Conservation (phyloP, 495 filamentous ascomycete genomes). For the Penicillium crystallinum region DNA sequence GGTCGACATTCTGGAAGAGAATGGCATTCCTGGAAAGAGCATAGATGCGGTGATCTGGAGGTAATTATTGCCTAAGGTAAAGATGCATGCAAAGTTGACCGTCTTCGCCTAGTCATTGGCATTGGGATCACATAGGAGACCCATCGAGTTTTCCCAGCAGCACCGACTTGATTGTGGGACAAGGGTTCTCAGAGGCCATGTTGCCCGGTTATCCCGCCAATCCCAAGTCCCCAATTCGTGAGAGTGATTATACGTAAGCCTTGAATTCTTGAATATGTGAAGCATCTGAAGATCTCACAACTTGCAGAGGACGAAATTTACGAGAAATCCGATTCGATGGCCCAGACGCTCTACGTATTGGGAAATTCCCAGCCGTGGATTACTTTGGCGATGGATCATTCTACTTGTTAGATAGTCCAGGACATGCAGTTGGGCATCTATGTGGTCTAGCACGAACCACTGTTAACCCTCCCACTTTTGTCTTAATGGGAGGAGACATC, state of each 20-base stretch:
- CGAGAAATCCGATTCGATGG: not conserved
- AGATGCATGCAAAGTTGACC: not conserved
- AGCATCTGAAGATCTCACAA: conserved; percentile 1
- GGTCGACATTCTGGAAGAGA: not conserved
- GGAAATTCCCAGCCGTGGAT: conserved; percentile 45
- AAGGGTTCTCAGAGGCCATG: conserved; percentile 37
- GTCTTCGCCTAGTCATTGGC: conserved; percentile 42
- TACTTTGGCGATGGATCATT: conserved; percentile 46
- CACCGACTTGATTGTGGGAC: conserved; percentile 48
- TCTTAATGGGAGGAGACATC: conserved; percentile 44
- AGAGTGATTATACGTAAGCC: conserved; percentile 39
- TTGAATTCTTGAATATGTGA: conserved; percentile 9
- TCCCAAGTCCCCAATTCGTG: conserved; percentile 32
- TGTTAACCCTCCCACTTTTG: conserved; percentile 32
- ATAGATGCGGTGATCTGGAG: conserved; percentile 2
- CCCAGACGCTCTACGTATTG: conserved; percentile 16
- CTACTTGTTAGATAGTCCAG: conserved; percentile 43
- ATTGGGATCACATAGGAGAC: conserved; percentile 56
- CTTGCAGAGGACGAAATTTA: not conserved
- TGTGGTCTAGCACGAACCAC: conserved; percentile 37
- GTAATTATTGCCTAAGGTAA: not conserved
- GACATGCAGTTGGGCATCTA: conserved; percentile 43
- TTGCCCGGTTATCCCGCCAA: conserved; percentile 43
- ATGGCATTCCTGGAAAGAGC: not conserved
- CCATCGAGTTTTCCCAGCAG: conserved; percentile 39